These are phyloP conservation scores for Linum usitatissimum DNA, from an alignment of 345 rosid species.

Conservation along the genomic window DNA sequence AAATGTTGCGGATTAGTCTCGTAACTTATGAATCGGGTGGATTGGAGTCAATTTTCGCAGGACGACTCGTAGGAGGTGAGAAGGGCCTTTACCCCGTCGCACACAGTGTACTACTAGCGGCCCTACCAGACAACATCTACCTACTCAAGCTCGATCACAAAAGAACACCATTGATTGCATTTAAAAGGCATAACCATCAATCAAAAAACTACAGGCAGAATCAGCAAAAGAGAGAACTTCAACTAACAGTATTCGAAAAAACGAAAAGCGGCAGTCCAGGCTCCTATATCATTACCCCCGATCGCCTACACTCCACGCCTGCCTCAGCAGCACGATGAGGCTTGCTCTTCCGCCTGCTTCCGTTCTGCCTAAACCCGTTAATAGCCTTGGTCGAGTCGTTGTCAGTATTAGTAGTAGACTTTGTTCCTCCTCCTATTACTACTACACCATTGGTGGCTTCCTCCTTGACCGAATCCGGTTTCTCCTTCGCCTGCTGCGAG, in stretches of 20 bases:
- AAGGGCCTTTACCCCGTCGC: conserved; percentile 13
- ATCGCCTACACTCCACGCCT: conserved; percentile 52
- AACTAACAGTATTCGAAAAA: too few species aligned
- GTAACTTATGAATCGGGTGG: too few species aligned
- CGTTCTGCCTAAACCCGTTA: conserved; percentile 52
- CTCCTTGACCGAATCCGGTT: conserved; percentile 35
- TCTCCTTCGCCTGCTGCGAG: conserved; percentile 25
- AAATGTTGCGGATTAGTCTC: too few species aligned
- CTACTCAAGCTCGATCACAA: conserved; percentile 12
- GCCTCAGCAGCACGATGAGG: conserved; percentile 73
- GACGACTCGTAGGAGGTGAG: not conserved
- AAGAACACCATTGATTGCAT: too few species aligned
- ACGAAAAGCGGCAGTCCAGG: too few species aligned
- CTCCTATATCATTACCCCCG: not conserved
- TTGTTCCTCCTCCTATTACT: conserved; percentile 7
- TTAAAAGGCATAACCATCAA: too few species aligned
- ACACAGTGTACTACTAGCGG: conserved; percentile 11
- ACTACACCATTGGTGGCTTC: conserved; percentile 11
- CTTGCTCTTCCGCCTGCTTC: conserved; percentile 59
- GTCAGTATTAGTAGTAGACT: conserved; percentile 23
- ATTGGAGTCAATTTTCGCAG: too few species aligned
- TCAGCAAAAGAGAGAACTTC: too few species aligned
- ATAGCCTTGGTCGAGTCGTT: conserved; percentile 35
- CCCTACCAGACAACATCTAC: conserved; percentile 17
- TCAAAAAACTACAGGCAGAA: too few species aligned